Base-by-base conservation (phyloP, 495 filamentous ascomycete genomes). In the Sporormia fimetaria region DNA sequence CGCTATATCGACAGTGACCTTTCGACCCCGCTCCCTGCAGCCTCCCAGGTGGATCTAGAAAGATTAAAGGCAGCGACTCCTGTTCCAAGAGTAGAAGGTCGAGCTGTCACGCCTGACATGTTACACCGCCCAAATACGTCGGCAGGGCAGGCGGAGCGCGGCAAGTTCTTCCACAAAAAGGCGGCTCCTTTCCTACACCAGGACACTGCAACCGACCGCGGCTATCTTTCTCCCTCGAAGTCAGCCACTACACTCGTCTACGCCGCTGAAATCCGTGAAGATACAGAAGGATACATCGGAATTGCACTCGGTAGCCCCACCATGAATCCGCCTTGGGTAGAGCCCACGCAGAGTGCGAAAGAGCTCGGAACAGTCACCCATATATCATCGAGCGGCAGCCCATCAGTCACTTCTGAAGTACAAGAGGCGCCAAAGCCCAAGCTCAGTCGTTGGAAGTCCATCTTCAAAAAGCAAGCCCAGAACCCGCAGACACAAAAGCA, bases 221-320 rank as follows among this genome's bases (percentile, higher is more conserved):
- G 41, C 22, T 42, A 46, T 16, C 32, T 42, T 16, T 37, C 45
- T 3, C 31, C 40, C 16, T n/a, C 40, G 17, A 35, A 44, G 15
- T 58, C 40, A 22, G 42, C 40, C 21, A n/a, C n/a, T n/a, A 49
- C 50, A 10, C 33, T 55, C 30, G 35, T 55, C 12, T 55, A 55
- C 36, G 36, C 51, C 21, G 49, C 51, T 11, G 54, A 52, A 28
- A 26, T 54, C 18, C 34, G 49, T 29, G 49, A 51, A 26, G 42
- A 44, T 38, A n/a, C 27, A 33, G 46, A 49, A 30, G 56, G 58
- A 30, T 56, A 60, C 43, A 73, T 76, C 37, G 71, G 72, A 1
- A 64, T 75, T 36, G 72, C 70, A 0, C 47, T 76, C 24, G 72
- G 71, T 16, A 74, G 69, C 43, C 72, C 72, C 2, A 52, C 55